Evolutionary conservation across 139 green algal species (phyloP), one percentile per base, ranked within the genome.

Genomic region (Penium margaritaceum): DNA sequence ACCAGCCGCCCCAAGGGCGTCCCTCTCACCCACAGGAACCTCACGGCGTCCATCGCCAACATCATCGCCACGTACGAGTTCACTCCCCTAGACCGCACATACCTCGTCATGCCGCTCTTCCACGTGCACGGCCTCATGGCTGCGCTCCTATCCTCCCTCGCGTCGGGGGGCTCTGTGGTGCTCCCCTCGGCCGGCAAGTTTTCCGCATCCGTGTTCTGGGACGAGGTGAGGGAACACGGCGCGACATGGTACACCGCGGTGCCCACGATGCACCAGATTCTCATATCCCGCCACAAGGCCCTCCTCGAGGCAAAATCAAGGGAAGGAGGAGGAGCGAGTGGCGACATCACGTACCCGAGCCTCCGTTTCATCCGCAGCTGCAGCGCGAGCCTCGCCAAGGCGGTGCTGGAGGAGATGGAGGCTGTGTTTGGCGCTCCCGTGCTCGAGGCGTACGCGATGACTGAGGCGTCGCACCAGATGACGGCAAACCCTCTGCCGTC

Each of bases 371-470:
- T 96, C 76, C 87, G 90, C 63, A 89, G 80, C 63, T 95, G 89
- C 84, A 87, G 74, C 68, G 79, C 81, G 29, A 76, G 79, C 7
- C 84, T 96, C 44, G 88, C 87, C 1, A 76, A 88, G 3, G 68
- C 89, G n/a, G 88, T 86, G 1, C 83, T 95, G 62, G 65, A 88
- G 17, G 74, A 85, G 68, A 70, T 96, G 66, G 90, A 95, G 77
- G 68, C 53, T 2, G 63, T 62, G 2, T 85, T 82, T 66, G 0
- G 67, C 70, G 19, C 94, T 90, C 90, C 90, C 3, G 90, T 96
- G 17, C 80, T 95, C 30, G 90, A 95, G 83, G 86, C 90, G 0
- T 96, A 96, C 73, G 88, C 89, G 0, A 96, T 96, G 90, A 94
- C 89, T 5, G 90, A 96, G 79, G 90, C 90, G 3, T 83, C 63